Evolutionary conservation across 2,329 filamentous ascomycete species (phyloP).

Genomic region (Penicillium janthinellum): DNA sequence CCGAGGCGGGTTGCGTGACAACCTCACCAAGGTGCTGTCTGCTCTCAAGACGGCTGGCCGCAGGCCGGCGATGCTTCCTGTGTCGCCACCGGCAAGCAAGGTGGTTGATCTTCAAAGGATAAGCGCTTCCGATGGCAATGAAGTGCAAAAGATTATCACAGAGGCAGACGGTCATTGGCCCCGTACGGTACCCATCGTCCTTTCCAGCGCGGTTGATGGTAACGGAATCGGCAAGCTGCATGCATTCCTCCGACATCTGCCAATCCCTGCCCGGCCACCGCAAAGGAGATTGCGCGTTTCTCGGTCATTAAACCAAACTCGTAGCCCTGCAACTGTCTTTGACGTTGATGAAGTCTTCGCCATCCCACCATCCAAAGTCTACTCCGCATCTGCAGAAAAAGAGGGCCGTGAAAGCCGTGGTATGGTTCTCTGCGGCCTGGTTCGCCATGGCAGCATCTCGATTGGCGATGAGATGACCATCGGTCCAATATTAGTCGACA

Average conservation of each 20-base stretch:
- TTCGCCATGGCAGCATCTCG: constrained; percentile 75
- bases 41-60: constrained; percentile 75
- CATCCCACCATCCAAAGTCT: constrained; percentile 65
- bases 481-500: constrained; percentile 66
- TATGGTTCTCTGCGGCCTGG: constrained; percentile 79
- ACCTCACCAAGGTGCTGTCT: constrained; percentile 72
- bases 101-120: constrained; percentile 59
- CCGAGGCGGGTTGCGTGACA: constrained; percentile 68
- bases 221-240: constrained; percentile 80
- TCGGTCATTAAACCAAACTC: constrained; percentile 24
- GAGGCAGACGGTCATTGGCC: constrained; percentile 40
- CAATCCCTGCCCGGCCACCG: constrained; percentile 58
- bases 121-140: constrained; percentile 57
- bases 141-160: constrained; percentile 60
- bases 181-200: constrained; percentile 74
- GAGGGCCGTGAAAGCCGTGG: constrained; percentile 54
- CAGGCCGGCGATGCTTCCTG: constrained; percentile 69
- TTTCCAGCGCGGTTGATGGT: constrained; percentile 85
- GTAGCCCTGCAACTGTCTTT: constrained; percentile 69
- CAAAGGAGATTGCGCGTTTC: constrained; percentile 26
- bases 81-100: constrained; percentile 50
- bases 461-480: constrained; percentile 77
- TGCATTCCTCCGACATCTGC: constrained; percentile 75
- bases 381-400: constrained; percentile 43
- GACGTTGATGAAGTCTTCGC: constrained; percentile 90